Percentiles rank a stretch among this genome's conserved stretches.
Conservation (phyloP, 2,329 filamentous ascomycete genomes). For the Aureobasidium leucospermi region DNA sequence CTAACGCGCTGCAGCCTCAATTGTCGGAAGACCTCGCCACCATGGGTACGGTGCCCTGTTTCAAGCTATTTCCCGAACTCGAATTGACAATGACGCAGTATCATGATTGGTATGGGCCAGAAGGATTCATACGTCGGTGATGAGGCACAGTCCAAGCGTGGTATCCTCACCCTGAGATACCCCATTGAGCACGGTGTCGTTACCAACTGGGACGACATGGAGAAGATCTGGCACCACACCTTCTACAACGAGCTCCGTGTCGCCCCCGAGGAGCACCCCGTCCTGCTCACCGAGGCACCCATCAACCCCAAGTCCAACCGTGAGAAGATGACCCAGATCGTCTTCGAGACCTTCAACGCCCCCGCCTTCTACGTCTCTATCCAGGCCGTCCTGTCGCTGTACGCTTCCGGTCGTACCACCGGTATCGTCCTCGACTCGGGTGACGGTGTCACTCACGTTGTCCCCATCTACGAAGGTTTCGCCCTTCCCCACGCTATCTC, state of each 20-base stretch:
- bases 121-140: conserved; percentile 99
- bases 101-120: conserved; percentile 99
- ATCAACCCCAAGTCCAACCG: conserved; percentile 99
- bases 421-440: conserved; percentile 99
- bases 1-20: conserved; percentile 64
- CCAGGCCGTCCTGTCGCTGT: conserved; percentile 97
- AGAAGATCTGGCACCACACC: conserved; percentile 99
- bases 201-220: conserved; percentile 99
- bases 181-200: conserved; percentile 99
- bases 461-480: conserved; percentile 99
- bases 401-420: conserved; percentile 99
- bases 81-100: conserved; percentile 51
- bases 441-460: conserved; percentile 99
- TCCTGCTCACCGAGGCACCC: conserved; percentile 96
- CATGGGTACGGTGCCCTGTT: conserved; percentile 70
- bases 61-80: conserved; percentile 15
- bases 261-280: conserved; percentile 98
- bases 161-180: conserved; percentile 99
- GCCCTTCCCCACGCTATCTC: conserved; percentile 99
- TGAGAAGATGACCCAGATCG: conserved; percentile 99
- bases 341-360: conserved; percentile 99
- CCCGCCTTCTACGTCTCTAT: conserved; percentile 99
- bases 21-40: conserved; percentile 98
- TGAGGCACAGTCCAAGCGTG: conserved; percentile 99
- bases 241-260: conserved; percentile 99